phyloP scores from a whole-genome alignment of 108 stramenopile genomes.

The Ochromonas danica region DNA sequence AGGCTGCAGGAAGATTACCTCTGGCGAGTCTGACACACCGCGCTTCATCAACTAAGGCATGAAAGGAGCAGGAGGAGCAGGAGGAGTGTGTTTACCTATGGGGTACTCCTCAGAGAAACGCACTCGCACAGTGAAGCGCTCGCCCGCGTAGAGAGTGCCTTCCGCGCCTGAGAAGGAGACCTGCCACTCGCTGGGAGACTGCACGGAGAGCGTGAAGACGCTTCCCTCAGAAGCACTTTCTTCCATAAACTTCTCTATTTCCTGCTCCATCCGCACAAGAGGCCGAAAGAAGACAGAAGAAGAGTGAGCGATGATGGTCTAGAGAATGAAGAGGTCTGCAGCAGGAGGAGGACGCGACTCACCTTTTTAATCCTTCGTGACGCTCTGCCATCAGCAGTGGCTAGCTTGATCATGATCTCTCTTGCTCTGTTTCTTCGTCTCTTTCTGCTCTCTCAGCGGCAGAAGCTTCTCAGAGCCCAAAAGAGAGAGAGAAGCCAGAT shows the following conservation, averaged over 20 bases:
- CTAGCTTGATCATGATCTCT: conserved; percentile 6
- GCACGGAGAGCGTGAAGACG: neutral
- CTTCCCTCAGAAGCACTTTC: neutral
- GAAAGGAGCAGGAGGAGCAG: too few relatives aligned
- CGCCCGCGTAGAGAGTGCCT: conserved; percentile 1
- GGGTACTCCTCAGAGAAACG: conserved; percentile 10
- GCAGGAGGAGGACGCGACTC: too few relatives aligned
- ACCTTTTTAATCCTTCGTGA: neutral
- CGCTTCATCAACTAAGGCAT: too few relatives aligned
- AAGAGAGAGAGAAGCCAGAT: too few relatives aligned
- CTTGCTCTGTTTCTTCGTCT: too few relatives aligned
- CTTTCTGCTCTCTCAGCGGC: too few relatives aligned
- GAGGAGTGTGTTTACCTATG: too few relatives aligned
- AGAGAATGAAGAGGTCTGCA: too few relatives aligned
- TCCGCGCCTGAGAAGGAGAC: neutral
- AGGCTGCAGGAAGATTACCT: neutral
- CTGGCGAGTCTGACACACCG: too few relatives aligned
- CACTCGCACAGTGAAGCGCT: neutral
- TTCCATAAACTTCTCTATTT: neutral
- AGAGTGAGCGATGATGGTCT: too few relatives aligned
- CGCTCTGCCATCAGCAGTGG: neutral
- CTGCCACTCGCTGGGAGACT: neutral
- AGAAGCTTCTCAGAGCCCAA: too few relatives aligned
- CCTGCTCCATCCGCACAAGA: neutral
- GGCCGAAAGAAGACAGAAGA: too few relatives aligned